A percentile compares a stretch with the other conserved stretches of the same genome.
Conservation (phyloP, 2,329 filamentous ascomycete genomes). For the Xylaria polymorpha region DNA sequence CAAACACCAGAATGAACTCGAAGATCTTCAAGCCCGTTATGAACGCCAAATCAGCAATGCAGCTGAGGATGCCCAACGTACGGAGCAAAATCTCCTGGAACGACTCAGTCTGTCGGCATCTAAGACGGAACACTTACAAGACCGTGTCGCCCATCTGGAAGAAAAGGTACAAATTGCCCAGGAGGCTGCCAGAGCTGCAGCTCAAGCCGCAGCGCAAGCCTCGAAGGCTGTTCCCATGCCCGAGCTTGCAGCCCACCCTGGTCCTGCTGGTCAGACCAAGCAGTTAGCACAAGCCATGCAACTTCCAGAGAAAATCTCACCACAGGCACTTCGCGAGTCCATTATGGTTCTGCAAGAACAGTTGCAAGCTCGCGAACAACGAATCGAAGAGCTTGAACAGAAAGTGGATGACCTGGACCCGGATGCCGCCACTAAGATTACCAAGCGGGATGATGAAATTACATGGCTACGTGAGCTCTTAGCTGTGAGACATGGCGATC, state of each 20-base stretch:
- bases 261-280: conserved; percentile 56
- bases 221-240: conserved; percentile 52
- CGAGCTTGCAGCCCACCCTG: conserved; percentile 59
- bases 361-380: conserved; percentile 90
- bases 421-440: conserved; percentile 82
- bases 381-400: conserved; percentile 87
- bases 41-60: conserved; percentile 78
- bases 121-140: conserved; percentile 86
- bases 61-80: conserved; percentile 82
- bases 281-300: conserved; percentile 57
- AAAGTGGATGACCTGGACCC: conserved; percentile 75
- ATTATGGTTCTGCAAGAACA: conserved; percentile 98
- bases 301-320: conserved; percentile 87
- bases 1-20: conserved; percentile 75
- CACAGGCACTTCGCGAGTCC: conserved; percentile 93
- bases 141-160: conserved; percentile 85
- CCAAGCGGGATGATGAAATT: conserved; percentile 94
- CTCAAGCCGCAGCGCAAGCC: conserved; percentile 65
- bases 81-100: conserved; percentile 83
- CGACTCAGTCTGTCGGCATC: conserved; percentile 84
- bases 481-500: conserved; percentile 87
- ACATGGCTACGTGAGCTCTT: conserved; percentile 94
- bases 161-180: conserved; percentile 92
- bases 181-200: conserved; percentile 85
- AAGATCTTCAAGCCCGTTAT: conserved; percentile 81